phyloP scores from a whole-genome alignment of 164 flowering plant species.

The Magnolia kwangsiensis region DNA sequence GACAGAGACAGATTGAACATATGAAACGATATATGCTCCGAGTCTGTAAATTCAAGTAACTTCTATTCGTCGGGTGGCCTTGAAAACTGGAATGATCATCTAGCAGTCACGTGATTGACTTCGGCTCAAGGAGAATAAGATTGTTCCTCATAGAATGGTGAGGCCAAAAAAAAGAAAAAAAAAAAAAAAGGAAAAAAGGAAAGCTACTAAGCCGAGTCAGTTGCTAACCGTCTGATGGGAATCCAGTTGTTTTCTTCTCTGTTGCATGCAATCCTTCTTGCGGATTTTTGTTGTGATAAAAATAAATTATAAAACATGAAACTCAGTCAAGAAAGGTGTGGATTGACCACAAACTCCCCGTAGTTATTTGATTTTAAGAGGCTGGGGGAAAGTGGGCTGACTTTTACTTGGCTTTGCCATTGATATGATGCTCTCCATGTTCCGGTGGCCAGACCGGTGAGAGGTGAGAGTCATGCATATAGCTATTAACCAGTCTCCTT shows the following conservation, averaged over 20 bases:
- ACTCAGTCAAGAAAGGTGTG: neutral
- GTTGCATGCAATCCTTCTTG: neutral
- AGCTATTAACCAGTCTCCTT: no score
- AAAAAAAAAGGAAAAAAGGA: neutral
- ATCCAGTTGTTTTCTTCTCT: neutral
- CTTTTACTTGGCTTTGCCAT: no score
- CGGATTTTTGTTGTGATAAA: neutral
- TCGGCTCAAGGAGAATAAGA: neutral
- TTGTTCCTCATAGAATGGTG: neutral
- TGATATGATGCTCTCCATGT: no score
- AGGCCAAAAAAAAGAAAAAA: neutral
- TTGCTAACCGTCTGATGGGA: neutral
- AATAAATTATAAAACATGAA: no score
- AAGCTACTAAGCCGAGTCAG: neutral
- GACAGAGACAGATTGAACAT: slow-evolving; percentile 25
- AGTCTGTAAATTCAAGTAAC: slow-evolving; percentile 28
- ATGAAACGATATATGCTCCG: slow-evolving; percentile 16
- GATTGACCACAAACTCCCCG: no score
- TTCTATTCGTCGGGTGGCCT: slow-evolving; percentile 29
- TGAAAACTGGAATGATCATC: slow-evolving; percentile 25
- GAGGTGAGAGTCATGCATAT: no score
- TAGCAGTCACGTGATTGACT: slow-evolving; percentile 22
- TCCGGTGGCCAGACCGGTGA: no score
- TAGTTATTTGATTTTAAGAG: no score
- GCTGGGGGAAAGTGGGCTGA: no score